These are phyloP conservation scores for Hibiscus syriacus DNA, from an alignment of 345 rosid species.

Conservation along the genomic window DNA sequence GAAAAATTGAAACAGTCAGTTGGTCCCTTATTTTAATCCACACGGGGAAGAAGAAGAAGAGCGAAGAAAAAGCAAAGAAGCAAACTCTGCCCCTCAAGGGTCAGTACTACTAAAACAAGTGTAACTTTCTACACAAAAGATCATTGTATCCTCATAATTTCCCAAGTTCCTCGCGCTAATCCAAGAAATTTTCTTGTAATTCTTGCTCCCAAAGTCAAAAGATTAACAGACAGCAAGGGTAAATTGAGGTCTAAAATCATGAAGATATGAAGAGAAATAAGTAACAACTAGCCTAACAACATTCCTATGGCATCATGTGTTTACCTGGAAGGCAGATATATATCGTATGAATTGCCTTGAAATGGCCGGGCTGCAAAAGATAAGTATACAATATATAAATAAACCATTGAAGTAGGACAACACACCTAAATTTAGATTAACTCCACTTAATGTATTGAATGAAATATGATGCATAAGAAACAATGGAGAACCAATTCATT, in stretches of 20 bases:
- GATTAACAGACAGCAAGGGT: not conserved
- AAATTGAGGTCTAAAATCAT: not conserved
- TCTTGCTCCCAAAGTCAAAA: not conserved
- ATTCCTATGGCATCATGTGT: not conserved
- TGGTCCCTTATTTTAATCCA: not conserved
- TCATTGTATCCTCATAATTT: not conserved
- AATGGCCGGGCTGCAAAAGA: constrained; percentile 89
- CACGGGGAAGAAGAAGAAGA: not conserved
- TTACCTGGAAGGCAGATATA: constrained; percentile 95
- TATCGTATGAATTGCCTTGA: constrained; percentile 71
- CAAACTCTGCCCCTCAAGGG: not conserved
- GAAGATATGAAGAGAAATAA: not conserved
- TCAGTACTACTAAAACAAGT: not conserved
- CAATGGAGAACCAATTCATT: not conserved
- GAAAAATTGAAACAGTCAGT: not conserved
- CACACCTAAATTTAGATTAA: not conserved
- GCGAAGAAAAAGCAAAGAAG: not conserved
- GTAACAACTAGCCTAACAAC: not conserved
- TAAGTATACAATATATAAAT: constrained; percentile 2
- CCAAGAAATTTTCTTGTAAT: not conserved
- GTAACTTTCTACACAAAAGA: too few relatives aligned
- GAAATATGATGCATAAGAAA: not conserved
- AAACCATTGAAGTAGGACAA: not conserved
- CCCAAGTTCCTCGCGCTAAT: not conserved
- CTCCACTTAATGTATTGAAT: not conserved